Conservation (phyloP, 176 grass and related monocot species). For the Aegilops bicornis region DNA sequence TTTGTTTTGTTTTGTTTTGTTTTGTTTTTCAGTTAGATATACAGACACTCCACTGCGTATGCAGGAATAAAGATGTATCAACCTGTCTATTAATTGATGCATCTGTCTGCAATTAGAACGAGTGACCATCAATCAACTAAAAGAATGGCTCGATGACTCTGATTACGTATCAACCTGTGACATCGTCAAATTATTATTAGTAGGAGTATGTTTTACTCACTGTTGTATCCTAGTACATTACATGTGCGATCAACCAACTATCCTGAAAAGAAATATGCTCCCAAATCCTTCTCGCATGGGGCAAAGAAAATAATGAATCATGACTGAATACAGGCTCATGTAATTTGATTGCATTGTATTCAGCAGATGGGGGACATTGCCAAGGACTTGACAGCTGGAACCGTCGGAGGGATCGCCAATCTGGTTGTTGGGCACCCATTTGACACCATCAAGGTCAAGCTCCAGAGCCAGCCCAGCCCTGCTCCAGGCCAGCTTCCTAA, state of each 20-base stretch:
- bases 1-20: not conserved
- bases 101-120: not conserved
- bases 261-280: not conserved
- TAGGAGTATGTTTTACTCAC: not conserved
- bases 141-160: not conserved
- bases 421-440: constrained; percentile 85
- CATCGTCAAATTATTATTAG: not conserved
- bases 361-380: constrained; percentile 69
- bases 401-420: constrained; percentile 69
- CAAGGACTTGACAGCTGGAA: constrained; percentile 82
- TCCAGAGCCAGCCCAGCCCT: constrained; percentile 82
- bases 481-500: constrained; percentile 68
- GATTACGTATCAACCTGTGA: not conserved
- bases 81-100: not conserved
- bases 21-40: not conserved
- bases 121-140: not conserved
- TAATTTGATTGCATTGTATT: not conserved
- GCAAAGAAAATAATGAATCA: not conserved
- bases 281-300: not conserved
- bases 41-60: not conserved
- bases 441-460: constrained; percentile 96
- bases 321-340: not conserved
- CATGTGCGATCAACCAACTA: not conserved
- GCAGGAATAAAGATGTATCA: not conserved
- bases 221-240: not conserved